phyloP scores from a whole-genome alignment of 805 yeast species.

The Starmerella roubikii region DNA sequence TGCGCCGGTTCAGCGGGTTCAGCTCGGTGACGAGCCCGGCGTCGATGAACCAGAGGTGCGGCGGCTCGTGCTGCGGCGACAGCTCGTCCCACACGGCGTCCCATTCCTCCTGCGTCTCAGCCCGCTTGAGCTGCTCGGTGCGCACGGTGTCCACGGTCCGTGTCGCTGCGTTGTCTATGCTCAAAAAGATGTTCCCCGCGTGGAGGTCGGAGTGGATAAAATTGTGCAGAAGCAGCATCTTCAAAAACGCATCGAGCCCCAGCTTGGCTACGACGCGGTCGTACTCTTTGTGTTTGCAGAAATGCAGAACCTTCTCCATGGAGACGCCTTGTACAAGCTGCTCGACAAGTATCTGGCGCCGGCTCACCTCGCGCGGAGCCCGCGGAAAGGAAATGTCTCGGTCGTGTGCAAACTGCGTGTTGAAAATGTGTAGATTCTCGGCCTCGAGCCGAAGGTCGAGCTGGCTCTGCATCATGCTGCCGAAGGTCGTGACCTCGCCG shows the following conservation, averaged over 20 bases:
- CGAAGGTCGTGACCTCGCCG: slow-evolving; percentile 81
- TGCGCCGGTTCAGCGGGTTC: slow-evolving; percentile 59
- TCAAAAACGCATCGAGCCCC: slow-evolving; percentile 78
- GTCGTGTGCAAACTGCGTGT: slow-evolving; percentile 46
- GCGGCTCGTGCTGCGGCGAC: slow-evolving; percentile 48
- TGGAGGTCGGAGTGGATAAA: slow-evolving; percentile 95
- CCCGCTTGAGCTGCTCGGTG: slow-evolving; percentile 18
- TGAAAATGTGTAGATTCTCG: slow-evolving; percentile 57
- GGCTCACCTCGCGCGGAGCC: slow-evolving; percentile 51
- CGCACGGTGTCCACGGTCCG: slow-evolving; percentile 9
- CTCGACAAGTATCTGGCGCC: slow-evolving; percentile 67
- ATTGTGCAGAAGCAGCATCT: slow-evolving; percentile 85
- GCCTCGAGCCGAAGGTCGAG: slow-evolving; percentile 85
- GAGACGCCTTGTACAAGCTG: slow-evolving; percentile 76
- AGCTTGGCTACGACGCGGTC: slow-evolving; percentile 53
- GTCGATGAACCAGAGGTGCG: slow-evolving; percentile 83
- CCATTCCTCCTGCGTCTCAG: slow-evolving; percentile 31
- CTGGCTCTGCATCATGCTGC: slow-evolving; percentile 74
- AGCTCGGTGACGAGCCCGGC: slow-evolving; percentile 89
- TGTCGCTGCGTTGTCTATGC: slow-evolving; percentile 1
- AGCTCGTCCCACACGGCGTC: slow-evolving; percentile 34
- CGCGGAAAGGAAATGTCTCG: slow-evolving; percentile 65
- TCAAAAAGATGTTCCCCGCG: slow-evolving; percentile 83
- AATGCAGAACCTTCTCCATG: slow-evolving; percentile 51
- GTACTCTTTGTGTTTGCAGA: slow-evolving; percentile 24